Base-by-base conservation (phyloP, 192 early-diverging fungal genomes). In the Tieghemiomyces parasiticus region DNA sequence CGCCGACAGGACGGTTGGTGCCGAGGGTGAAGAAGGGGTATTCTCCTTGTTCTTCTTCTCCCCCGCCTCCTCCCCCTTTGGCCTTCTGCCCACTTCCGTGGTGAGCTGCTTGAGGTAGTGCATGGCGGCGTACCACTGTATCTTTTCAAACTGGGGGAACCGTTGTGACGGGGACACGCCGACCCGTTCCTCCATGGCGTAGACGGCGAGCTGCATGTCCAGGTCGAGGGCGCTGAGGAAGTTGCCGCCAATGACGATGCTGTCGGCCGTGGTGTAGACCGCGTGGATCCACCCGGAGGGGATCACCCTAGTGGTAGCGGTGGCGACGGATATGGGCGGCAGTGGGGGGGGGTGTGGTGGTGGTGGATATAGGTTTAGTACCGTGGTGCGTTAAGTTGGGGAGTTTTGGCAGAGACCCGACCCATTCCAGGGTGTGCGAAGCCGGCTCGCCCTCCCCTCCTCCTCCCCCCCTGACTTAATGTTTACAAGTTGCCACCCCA, bases 211-310 rank as follows among this genome's bases (percentile, higher is more conserved):
- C 50, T 52, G 50, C 50, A 52, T 52, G 14, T 28, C 50, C 2
- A 52, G 20, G 29, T 52, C 26, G 9, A 52, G 20, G 28, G 14
- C 50, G 22, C 50, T 25, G 22, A 74, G 63, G 66, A 92, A 97
- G 67, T 94, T 97, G 50, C 93, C 93, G 20, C 93, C 91, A 61
- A 97, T 92, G 0, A 94, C 90, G 8, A 97, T 70, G 0, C 89
- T 81, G 51, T 93, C 89, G 24, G 73, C 71, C 8, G 90, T 87
- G 3, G 91, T 97, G 64, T 85, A 88, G 8, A 94, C 91, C 0
- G 93, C 87, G 66, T 97, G 93, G 61, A 97, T 93, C 93, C 93
- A 96, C 33, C 93, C 93, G 8, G 90, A 83, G 22, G 93, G 93
- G 52, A 96, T 92, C 46, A 93, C 70, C 84, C 88, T 87, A 46